These are phyloP conservation scores for Brachypodium distachyon DNA, from an alignment of 202 grass and related monocot species.

Conservation along the genomic window DNA sequence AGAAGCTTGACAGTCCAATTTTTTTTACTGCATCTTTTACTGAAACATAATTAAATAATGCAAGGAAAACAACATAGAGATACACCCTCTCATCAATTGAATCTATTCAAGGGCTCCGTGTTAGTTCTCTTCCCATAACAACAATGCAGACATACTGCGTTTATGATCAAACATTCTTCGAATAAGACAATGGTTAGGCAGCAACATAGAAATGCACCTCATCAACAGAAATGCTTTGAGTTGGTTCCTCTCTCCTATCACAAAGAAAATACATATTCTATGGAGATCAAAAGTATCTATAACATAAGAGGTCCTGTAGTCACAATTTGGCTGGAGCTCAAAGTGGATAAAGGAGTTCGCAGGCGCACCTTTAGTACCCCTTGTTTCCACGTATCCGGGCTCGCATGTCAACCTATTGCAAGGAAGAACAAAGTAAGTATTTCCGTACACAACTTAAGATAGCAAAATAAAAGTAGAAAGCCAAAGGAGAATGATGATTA, in stretches of 20 bases:
- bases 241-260: not conserved
- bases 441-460: not conserved
- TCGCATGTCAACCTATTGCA: slow-evolving; percentile 92
- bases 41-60: no score
- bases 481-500: not conserved
- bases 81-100: not conserved
- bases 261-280: not conserved
- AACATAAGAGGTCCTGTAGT: not conserved
- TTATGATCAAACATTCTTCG: not conserved
- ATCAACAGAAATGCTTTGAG: not conserved
- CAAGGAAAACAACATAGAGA: not conserved
- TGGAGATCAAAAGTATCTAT: not conserved
- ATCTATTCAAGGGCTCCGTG: not conserved
- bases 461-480: not conserved
- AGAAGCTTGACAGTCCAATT: not conserved
- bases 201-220: not conserved
- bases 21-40: not conserved
- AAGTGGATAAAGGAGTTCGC: not conserved
- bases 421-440: slow-evolving; percentile 13
- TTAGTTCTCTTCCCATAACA: not conserved
- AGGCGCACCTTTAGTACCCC: slow-evolving; percentile 47
- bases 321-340: not conserved
- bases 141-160: not conserved
- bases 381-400: slow-evolving; percentile 95
- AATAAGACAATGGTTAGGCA: not conserved